Conservation (phyloP, 139 green algal genomes). For the Coelastrella sp. region DNA sequence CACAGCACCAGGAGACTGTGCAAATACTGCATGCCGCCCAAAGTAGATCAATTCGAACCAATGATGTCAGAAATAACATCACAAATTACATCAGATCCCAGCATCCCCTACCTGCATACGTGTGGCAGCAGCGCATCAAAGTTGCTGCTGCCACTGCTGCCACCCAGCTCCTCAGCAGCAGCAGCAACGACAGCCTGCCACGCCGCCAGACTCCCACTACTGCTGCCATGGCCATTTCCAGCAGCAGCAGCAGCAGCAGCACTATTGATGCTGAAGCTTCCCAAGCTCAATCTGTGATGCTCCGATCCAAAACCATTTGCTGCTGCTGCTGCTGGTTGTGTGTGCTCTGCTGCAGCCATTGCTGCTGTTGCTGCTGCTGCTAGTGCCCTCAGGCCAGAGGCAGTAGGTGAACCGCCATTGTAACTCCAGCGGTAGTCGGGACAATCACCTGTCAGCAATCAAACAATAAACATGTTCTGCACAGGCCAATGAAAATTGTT, state of each 20-base stretch:
- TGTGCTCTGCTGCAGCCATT: not conserved
- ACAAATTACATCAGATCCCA: not conserved
- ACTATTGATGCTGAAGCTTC: not conserved
- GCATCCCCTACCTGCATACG: constrained; percentile 5
- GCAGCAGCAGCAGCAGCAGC: not conserved
- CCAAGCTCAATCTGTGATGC: constrained; percentile 1
- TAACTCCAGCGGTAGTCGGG: constrained; percentile 79
- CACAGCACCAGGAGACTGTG: no score
- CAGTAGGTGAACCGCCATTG: constrained; percentile 38
- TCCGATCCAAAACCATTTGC: not conserved
- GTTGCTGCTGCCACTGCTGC: not conserved
- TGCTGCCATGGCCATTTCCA: not conserved
- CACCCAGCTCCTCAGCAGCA: not conserved
- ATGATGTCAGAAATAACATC: no score
- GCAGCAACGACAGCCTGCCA: constrained; percentile 40
- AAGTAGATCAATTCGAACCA: no score
- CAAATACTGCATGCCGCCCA: no score
- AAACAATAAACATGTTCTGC: not conserved
- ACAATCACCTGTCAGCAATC: constrained; percentile 48
- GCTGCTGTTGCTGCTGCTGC: constrained; percentile 5
- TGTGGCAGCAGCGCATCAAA: constrained; percentile 33
- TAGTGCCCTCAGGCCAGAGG: constrained; percentile 38
- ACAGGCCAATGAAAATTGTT: not conserved
- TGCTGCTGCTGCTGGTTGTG: constrained; percentile 21
- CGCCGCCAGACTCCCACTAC: not conserved